phyloP scores from a whole-genome alignment of 257 asterid species.

The Solanum ossicruentum region DNA sequence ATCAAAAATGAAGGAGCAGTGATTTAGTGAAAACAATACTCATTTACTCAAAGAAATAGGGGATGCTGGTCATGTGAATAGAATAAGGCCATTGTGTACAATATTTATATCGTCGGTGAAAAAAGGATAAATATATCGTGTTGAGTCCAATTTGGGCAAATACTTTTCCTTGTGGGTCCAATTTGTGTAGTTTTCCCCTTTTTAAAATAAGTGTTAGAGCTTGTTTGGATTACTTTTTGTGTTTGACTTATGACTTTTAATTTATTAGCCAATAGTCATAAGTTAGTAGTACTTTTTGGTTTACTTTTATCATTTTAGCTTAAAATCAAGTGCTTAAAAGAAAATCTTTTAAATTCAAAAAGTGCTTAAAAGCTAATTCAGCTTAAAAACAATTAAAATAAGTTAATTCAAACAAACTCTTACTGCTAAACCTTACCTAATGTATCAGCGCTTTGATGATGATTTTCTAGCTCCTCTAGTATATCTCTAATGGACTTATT shows the following conservation, averaged over 20 bases:
- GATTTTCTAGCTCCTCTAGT: conserved; percentile 63
- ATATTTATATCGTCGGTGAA: too few species aligned
- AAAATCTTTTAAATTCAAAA: neutral
- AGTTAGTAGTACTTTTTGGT: neutral
- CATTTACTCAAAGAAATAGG: too few species aligned
- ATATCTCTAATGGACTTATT: conserved; percentile 58
- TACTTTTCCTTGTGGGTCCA: too few species aligned
- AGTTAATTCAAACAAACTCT: neutral
- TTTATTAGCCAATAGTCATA: too few species aligned
- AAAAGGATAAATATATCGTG: too few species aligned
- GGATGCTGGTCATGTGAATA: too few species aligned
- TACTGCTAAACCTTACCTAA: conserved; percentile 35
- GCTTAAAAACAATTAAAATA: neutral
- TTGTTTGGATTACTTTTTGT: neutral
- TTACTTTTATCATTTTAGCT: neutral
- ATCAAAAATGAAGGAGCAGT: too few species aligned
- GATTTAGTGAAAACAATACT: too few species aligned
- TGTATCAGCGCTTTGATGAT: conserved; percentile 65
- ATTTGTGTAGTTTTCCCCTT: neutral
- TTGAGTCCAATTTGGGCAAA: too few species aligned
- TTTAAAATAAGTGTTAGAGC: neutral
- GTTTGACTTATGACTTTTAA: too few species aligned
- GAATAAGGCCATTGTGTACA: too few species aligned
- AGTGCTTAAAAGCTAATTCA: neutral
- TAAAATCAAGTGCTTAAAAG: neutral